Percentiles rank a stretch among this genome's conserved stretches.
Conservation (phyloP, 192 early-diverging fungal species). For the Coemansia sp. region DNA sequence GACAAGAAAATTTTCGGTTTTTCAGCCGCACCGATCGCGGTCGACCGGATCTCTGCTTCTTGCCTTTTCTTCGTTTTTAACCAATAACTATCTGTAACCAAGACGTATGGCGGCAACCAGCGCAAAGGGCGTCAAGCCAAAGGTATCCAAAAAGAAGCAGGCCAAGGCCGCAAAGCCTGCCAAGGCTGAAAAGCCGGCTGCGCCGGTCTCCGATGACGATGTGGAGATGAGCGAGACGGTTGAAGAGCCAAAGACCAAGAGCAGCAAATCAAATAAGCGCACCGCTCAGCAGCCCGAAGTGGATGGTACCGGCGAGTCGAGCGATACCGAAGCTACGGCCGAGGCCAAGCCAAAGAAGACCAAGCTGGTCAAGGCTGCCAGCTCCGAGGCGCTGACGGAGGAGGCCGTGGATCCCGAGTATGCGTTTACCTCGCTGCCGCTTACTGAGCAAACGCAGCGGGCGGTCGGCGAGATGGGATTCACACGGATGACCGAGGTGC, state of each 20-base stretch:
- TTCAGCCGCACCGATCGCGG: too few species aligned
- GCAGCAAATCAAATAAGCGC: slow-evolving; percentile 7
- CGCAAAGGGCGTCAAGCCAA: neutral
- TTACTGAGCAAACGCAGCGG: slow-evolving; percentile 76
- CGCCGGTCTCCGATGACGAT: neutral
- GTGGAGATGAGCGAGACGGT: slow-evolving; percentile 1
- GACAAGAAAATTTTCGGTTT: neutral
- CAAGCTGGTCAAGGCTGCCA: slow-evolving; percentile 1
- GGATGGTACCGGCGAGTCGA: neutral
- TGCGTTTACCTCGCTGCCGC: slow-evolving; percentile 71
- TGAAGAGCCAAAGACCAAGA: neutral
- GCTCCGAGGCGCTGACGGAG: neutral
- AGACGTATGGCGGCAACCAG: slow-evolving; percentile 9
- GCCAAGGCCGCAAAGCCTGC: neutral
- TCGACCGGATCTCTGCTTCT: too few species aligned
- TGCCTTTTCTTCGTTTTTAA: neutral
- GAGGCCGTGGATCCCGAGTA: neutral
- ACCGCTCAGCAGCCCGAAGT: neutral
- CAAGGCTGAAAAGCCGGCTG: slow-evolving; percentile 3
- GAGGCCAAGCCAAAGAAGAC: neutral
- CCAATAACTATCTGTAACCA: neutral
- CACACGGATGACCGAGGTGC: slow-evolving; percentile 92
- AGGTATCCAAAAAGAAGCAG: slow-evolving; percentile 11
- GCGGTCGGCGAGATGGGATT: slow-evolving; percentile 92
- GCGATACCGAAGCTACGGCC: neutral